Evolutionary conservation across 2,329 filamentous ascomycete species (phyloP), one percentile per base, ranked within the genome.

Genomic region (Talaromyces sp.): DNA sequence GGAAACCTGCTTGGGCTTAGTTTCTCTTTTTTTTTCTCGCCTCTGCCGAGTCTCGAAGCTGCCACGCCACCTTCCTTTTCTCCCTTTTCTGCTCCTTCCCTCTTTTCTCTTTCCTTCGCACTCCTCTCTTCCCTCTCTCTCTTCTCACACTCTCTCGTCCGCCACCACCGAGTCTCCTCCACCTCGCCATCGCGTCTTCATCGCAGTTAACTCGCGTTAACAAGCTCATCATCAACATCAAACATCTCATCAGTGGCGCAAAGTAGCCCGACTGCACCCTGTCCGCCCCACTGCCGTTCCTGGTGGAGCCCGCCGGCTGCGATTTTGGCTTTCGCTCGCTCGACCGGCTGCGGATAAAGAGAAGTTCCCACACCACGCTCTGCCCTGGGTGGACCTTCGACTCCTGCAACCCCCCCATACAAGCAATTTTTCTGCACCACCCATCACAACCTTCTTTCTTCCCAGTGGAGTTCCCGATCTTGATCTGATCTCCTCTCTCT

Each of bases 261-360:
- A 23, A 47, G 44, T 47, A 47, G 16, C 14, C 44, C 65, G 64
- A 60, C 65, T 63, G 62, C 68, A 70, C 69, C 70, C 71, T 68
- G 71, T 69, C 73, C 74, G 73, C 75, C 73, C 73, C 74, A 75
- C 73, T 70, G 70, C 61, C 68, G 72, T 34, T 70, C 72, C 66
- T 71, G 69, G 74, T 76, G 74, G 73, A 76, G 75, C 71, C 73
- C 73, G 67, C 71, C 71, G 70, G 71, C 31, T 56, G 72, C 56
- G 56, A 57, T 44, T 47, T 36, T 47, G 42, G 42, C 42, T 47
- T 47, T 72, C 68, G 67, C 70, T 68, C 69, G 65, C 69, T 71
- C 65, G 72, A 67, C 74, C 73, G 73, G 72, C 75, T 57, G 74
- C 74, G 73, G 74, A 75, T 75, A 75, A 74, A 70, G 70, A 71